Percentiles rank a stretch among this genome's conserved stretches.
These are phyloP conservation scores for Petunia axillaris DNA, from an alignment of 257 asterid genomes.

Conservation along the genomic window DNA sequence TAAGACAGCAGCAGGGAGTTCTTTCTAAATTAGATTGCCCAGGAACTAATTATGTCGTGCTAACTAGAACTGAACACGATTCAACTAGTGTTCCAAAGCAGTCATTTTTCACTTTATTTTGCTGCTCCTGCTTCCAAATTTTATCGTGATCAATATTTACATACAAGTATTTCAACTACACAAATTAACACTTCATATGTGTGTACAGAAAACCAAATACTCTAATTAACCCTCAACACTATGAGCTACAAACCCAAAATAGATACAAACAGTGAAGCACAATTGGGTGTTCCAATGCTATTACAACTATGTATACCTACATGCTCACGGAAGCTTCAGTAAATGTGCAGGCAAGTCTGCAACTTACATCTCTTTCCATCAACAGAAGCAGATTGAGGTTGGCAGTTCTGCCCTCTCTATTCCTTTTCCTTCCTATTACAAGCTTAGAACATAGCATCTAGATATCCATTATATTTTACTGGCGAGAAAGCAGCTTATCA, in stretches of 20 bases:
- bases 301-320: background rate
- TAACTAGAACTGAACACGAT: background rate
- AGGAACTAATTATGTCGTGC: background rate
- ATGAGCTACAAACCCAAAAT: background rate
- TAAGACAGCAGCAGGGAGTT: background rate
- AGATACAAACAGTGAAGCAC: background rate
- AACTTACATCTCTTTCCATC: constrained; percentile 9
- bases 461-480: background rate
- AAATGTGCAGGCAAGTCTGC: background rate
- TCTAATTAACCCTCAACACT: background rate
- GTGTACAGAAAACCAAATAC: background rate
- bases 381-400: background rate
- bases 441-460: constrained; percentile 12
- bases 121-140: background rate
- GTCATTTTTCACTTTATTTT: constrained; percentile 5
- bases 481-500: background rate
- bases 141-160: background rate
- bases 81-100: background rate
- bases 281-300: background rate
- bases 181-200: background rate
- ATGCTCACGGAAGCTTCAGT: background rate
- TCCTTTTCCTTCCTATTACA: constrained; percentile 4
- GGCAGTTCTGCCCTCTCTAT: background rate
- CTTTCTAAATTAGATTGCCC: background rate
- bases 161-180: background rate